phyloP scores from a whole-genome alignment of 345 rosid genomes.

The Nephelium lappaceum region DNA sequence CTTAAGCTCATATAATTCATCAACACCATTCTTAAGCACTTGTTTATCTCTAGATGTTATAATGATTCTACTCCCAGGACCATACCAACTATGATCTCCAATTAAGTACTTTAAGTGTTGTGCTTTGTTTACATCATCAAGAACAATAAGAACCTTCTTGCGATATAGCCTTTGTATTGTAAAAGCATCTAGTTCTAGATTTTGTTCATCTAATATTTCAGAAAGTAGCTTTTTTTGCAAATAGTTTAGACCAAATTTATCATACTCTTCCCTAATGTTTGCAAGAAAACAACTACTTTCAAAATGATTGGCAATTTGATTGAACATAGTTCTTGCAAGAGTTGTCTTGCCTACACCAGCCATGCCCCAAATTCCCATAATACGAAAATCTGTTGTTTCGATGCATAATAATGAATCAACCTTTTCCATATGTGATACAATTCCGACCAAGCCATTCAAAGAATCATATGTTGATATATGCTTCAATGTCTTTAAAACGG shows the following conservation, averaged over 20 bases:
- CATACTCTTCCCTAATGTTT: slow-evolving; percentile 30
- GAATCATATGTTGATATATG: background rate
- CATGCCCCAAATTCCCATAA: slow-evolving; percentile 30
- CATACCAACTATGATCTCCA: slow-evolving; percentile 4
- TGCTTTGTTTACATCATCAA: slow-evolving; percentile 19
- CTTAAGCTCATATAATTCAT: background rate
- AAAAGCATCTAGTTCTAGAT: background rate
- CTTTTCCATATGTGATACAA: background rate
- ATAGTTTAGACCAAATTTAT: background rate
- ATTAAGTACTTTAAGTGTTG: background rate
- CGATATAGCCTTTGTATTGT: background rate
- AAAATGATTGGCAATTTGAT: slow-evolving; percentile 24
- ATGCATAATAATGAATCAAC: background rate
- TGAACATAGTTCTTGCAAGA: slow-evolving; percentile 33
- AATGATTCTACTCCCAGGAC: slow-evolving; percentile 16
- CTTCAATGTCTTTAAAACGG: background rate
- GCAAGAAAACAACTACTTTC: slow-evolving; percentile 31
- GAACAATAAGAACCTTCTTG: slow-evolving; percentile 14
- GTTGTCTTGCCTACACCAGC: slow-evolving; percentile 40
- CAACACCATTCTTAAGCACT: background rate
- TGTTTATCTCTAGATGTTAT: slow-evolving; percentile 14
- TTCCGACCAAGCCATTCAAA: slow-evolving; percentile 1
- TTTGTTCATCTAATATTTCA: background rate
- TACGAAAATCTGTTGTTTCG: background rate
- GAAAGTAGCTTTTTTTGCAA: slow-evolving; percentile 8